These are phyloP conservation scores for Ailanthus altissimus DNA, from an alignment of 345 rosid species.

Conservation along the genomic window DNA sequence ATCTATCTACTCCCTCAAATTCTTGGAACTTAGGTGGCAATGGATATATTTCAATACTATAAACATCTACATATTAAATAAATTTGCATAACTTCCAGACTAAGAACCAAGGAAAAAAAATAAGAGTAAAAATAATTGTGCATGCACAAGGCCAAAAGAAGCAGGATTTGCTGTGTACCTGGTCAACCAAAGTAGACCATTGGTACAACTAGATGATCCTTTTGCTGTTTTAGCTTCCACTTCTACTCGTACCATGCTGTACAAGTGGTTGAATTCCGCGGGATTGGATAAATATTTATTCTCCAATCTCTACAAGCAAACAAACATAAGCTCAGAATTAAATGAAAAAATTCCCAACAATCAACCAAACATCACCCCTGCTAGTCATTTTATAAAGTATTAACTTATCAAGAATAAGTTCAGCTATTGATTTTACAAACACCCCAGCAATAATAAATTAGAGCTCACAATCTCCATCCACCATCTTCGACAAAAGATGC, in stretches of 20 bases:
- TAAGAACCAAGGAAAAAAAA: background rate
- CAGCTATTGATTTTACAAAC: background rate
- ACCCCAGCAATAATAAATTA: background rate
- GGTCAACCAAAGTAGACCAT: conserved; percentile 96
- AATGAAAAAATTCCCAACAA: background rate
- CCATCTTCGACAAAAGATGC: background rate
- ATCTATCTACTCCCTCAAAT: background rate
- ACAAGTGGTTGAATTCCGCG: conserved; percentile 57
- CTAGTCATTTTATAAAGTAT: background rate
- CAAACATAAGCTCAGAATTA: background rate
- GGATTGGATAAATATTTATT: conserved; percentile 69
- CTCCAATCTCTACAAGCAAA: conserved; percentile 73
- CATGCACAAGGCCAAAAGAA: background rate
- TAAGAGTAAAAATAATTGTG: background rate
- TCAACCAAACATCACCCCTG: background rate
- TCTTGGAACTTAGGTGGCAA: background rate
- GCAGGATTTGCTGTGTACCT: conserved; percentile 41
- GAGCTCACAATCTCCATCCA: background rate
- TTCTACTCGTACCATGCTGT: conserved; percentile 79
- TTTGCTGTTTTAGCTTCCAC: conserved; percentile 74
- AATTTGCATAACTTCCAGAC: background rate
- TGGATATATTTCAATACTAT: background rate
- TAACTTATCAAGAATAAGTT: background rate
- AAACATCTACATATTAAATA: background rate
- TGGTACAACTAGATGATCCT: conserved; percentile 89